Evolutionary conservation across 1,284 basidiomycete genomes (phyloP), one percentile per base, ranked within the genome.

Genomic region (Pyrrhoderma noxium): DNA sequence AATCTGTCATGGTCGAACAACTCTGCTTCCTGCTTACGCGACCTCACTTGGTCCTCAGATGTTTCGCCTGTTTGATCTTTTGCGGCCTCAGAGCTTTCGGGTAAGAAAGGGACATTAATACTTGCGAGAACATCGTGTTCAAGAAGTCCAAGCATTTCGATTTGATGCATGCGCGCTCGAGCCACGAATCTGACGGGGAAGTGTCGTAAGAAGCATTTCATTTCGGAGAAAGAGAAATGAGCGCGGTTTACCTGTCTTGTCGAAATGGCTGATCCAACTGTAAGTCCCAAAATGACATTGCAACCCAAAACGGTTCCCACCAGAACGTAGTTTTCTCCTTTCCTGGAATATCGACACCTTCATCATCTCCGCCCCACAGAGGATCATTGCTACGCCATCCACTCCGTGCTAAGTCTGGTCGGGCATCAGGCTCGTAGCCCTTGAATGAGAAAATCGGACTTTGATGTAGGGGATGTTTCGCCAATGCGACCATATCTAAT

Each of bases 401-500:
- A 52, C 66, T 65, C 58, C 73, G 74, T 52, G 69, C 64, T 61
- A 64, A 62, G 59, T 78, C 71, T 54, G 65, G 59, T 60, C 69
- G 72, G 5, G 61, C 57, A 50, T 70, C 67, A 3, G 77, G 79
- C 49, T 81, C 77, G 16, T 69, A 62, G 27, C 79, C 79, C 60
- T 76, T 67, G 64, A 90, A 96, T 60, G 85, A 85, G 66, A 95
- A 93, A 7, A 96, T 80, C 0, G 92, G 92, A 36, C 86, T 93
- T 57, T 88, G 85, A 63, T 98, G 94, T 23, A 99, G 70, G 1
- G 96, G 96, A 56, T 89, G 89, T 66, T 97, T 97, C 35, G 90
- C 85, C 36, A 99, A 75, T 41, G 87, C 89, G 45, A 99, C 84
- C 19, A 98, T 77, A 62, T 98, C 92, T 4, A 97, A 70, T 0